Evolutionary conservation across 2,329 filamentous ascomycete genomes (phyloP).

Genomic region (Beauveria sp.): DNA sequence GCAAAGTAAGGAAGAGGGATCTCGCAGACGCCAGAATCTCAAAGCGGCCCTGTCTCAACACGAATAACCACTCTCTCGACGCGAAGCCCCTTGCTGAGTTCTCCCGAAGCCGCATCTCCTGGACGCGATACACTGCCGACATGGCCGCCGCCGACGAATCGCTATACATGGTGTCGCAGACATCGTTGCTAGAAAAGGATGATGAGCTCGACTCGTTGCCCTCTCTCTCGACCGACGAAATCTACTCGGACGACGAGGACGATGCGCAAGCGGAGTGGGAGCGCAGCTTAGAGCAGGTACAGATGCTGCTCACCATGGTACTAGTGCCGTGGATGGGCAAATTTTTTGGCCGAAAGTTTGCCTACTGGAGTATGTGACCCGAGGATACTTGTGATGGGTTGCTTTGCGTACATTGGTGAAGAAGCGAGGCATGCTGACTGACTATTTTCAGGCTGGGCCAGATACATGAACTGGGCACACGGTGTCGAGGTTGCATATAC

Average conservation of each 20-base stretch:
- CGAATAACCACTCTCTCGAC: neutral
- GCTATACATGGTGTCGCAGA: constrained; percentile 42
- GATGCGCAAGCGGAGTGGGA: constrained; percentile 96
- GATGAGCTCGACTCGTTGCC: constrained; percentile 58
- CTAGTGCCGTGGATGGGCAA: constrained; percentile 90
- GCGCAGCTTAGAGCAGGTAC: constrained; percentile 85
- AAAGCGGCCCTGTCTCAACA: neutral
- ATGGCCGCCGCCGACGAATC: constrained; percentile 31
- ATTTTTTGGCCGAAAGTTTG: constrained; percentile 88
- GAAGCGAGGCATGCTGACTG: constrained; percentile 9
- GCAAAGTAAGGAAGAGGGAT: neutral
- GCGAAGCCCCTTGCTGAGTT: neutral
- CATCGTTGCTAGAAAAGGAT: constrained; percentile 39
- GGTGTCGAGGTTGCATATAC: constrained; percentile 62
- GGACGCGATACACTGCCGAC: neutral
- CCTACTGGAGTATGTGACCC: constrained; percentile 78
- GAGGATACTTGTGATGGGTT: neutral
- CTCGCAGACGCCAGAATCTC: neutral
- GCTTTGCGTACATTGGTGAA: neutral
- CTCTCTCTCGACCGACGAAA: constrained; percentile 51
- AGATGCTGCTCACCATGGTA: constrained; percentile 89
- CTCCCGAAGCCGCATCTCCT: neutral
- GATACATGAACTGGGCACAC: constrained; percentile 93
- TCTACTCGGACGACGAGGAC: constrained; percentile 54
- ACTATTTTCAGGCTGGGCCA: constrained; percentile 64